Conservation (phyloP, 306 rosid species). For the Dryas drummondii region DNA sequence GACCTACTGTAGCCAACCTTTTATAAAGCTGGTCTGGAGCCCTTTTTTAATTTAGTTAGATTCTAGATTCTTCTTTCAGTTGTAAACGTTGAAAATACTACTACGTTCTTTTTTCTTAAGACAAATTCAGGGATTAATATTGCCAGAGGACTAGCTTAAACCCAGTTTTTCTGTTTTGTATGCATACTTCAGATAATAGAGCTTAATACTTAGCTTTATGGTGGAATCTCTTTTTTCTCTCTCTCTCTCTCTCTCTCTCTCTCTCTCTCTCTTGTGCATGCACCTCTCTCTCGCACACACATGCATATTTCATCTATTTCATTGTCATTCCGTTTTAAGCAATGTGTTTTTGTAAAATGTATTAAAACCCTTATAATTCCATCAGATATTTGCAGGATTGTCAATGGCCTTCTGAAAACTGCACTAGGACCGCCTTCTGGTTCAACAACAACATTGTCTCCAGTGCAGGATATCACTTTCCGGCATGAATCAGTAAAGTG, state of each 20-base stretch:
- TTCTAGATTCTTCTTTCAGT: not conserved
- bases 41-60: not conserved
- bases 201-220: not conserved
- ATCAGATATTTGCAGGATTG: slow-evolving; percentile 96
- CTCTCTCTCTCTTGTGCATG: not conserved
- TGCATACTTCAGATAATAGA: not conserved
- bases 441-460: slow-evolving; percentile 79
- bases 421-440: slow-evolving; percentile 99
- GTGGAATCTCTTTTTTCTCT: not conserved
- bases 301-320: slow-evolving; percentile 20
- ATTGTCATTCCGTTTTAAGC: slow-evolving; percentile 28
- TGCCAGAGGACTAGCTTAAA: not conserved
- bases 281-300: not conserved
- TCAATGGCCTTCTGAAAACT: slow-evolving; percentile 97
- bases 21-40: not conserved
- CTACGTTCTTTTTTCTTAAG: not conserved
- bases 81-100: not conserved
- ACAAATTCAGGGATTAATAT: not conserved
- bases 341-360: slow-evolving; percentile 47
- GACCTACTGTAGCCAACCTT: not conserved
- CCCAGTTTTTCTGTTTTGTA: not conserved
- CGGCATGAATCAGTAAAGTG: slow-evolving; percentile 96
- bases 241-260: not conserved
- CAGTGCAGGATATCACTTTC: slow-evolving; percentile 89
- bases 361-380: slow-evolving; percentile 76